phyloP scores from a whole-genome alignment of 768 basidiomycete genomes.

The Multifurca ochricompacta region DNA sequence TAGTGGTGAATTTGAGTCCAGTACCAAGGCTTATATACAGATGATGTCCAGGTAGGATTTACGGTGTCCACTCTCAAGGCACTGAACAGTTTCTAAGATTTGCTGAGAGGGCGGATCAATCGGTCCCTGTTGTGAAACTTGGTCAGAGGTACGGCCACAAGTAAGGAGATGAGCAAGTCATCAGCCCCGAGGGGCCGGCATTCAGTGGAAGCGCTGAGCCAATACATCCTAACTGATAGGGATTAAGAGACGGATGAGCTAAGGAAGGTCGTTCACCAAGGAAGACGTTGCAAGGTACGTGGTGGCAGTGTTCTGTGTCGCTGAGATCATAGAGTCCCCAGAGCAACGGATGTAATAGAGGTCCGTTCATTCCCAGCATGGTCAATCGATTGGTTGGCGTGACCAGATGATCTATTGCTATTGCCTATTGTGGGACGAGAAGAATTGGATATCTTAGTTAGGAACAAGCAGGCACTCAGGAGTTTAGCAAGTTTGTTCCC shows the following conservation, averaged over 20 bases:
- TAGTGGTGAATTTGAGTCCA: background rate
- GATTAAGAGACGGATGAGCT: background rate
- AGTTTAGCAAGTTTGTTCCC: no score
- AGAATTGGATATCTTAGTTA: no score
- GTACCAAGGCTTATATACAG: background rate
- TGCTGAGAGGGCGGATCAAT: background rate
- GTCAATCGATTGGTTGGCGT: background rate
- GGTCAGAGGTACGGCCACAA: background rate
- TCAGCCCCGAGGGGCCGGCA: background rate
- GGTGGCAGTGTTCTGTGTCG: background rate
- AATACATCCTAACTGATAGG: slow-evolving; percentile 9
- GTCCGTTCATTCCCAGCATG: no score
- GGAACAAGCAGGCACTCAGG: no score
- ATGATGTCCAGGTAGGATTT: background rate
- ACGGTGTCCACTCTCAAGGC: background rate
- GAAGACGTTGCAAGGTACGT: background rate
- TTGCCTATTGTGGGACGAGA: no score
- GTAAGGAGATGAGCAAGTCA: background rate
- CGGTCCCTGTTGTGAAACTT: background rate
- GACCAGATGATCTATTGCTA: no score
- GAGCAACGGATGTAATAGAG: background rate
- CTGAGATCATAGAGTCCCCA: background rate
- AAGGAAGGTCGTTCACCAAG: background rate
- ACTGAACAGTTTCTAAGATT: background rate
- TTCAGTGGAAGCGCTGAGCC: background rate